Evolutionary conservation across 2,329 filamentous ascomycete species (phyloP), one percentile per base, ranked within the genome.

Genomic region (Akanthomyces muscarius): DNA sequence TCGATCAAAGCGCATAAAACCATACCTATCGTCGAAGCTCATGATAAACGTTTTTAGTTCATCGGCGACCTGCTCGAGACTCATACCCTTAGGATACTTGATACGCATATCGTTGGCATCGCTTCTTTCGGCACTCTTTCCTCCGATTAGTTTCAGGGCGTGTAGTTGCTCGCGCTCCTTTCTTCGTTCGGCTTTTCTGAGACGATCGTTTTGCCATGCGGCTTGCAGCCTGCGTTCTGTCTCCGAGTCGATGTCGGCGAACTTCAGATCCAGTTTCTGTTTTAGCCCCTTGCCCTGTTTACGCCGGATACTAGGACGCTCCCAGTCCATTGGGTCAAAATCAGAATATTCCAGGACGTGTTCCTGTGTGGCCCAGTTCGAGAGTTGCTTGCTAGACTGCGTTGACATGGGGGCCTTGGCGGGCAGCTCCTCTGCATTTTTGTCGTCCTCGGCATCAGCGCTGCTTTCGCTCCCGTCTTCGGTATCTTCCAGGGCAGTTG

Each of bases 251-350:
- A 89, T 73, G 25, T 84, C 78, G 61, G 87, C 78, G 16, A 80
- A 74, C 5, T 80, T 77, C 52, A 82, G 74, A 59, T 61, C 44
- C 6, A 64, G 52, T 41, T 81, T 78, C 52, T 78, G 80, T 65
- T 84, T 83, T 16, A 81, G 80, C 50, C 85, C 86, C 73, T 90
- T 91, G 67, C 83, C 79, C 70, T 86, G 88, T 65, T 82, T 86
- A 51, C 75, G 73, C 62, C 81, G 83, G 6, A 92, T 73, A 60
- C 86, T 91, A 1, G 88, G 86, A 30, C 87, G 82, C 18, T 90
- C 84, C 76, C 90, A 91, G 70, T 96, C 91, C 88, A 95, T 94
- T 51, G 96, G 80, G 70, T 97, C 92, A 66, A 97, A 88, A 10
- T 86, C 89, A 65, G 89, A 86, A 65, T 86, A 84, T 2, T 75